phyloP scores from a whole-genome alignment of 306 rosid species.

The Urtica urens region DNA sequence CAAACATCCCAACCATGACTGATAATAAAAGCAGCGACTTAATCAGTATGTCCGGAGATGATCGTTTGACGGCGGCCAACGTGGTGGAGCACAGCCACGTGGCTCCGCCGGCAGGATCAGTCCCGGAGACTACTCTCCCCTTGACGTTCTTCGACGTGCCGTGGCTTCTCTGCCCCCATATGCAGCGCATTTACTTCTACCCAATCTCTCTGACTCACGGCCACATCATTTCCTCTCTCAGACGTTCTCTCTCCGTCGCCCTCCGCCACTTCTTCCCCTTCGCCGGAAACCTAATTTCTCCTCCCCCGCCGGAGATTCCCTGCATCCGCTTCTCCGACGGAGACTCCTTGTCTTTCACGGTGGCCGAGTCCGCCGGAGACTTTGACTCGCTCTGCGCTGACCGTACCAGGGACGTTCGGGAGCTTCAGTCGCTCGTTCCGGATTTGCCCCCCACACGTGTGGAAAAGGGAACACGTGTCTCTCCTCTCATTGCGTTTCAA shows the following conservation, averaged over 20 bases:
- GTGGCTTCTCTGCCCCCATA: constrained; percentile 4
- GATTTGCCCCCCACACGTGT: background rate
- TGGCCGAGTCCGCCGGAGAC: constrained; percentile 12
- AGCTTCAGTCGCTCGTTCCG: constrained; percentile 17
- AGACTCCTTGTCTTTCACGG: constrained; percentile 6
- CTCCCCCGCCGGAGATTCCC: constrained; percentile 21
- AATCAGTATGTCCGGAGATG: too few relatives aligned
- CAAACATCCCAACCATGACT: too few relatives aligned
- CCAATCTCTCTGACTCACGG: constrained; percentile 12
- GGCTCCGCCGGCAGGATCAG: constrained; percentile 22
- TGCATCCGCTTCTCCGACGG: constrained; percentile 11
- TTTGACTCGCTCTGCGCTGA: constrained; percentile 8
- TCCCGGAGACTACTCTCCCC: constrained; percentile 23
- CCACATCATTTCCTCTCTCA: constrained; percentile 23
- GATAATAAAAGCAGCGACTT: too few relatives aligned
- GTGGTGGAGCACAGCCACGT: constrained; percentile 4
- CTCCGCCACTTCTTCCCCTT: constrained; percentile 27
- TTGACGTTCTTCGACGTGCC: constrained; percentile 19
- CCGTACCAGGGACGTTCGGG: constrained; percentile 4
- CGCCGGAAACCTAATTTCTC: constrained; percentile 9
- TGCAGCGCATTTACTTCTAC: constrained; percentile 20
- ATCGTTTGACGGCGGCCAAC: background rate
- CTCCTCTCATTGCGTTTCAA: constrained; percentile 17
- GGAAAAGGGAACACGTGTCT: constrained; percentile 1
- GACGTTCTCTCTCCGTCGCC: constrained; percentile 25